Conservation (phyloP, 2,329 filamentous ascomycete species). For the Hymenoscyphus fructigenus region DNA sequence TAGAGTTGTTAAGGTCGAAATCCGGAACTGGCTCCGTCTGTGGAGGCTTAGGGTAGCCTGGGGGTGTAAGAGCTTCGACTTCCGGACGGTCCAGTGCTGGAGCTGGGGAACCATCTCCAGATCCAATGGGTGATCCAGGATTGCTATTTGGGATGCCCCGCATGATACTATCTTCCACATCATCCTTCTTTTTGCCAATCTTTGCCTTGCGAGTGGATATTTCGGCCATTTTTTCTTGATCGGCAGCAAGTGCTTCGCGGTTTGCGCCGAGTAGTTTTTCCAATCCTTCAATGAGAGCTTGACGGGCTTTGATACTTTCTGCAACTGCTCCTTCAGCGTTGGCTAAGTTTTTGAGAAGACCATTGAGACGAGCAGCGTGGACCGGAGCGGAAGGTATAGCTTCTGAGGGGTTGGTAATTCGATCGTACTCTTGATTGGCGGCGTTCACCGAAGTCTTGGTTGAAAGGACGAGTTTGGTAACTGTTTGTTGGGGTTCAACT, state of each 20-base stretch:
- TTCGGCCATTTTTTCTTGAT: conserved; percentile 65
- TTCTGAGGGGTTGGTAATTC: conserved; percentile 70
- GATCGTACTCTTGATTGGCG: conserved; percentile 81
- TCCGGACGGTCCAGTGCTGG: conserved; percentile 76
- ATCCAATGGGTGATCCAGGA: conserved; percentile 48
- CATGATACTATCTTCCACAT: conserved; percentile 91
- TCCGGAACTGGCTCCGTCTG: conserved; percentile 34
- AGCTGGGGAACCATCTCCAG: conserved; percentile 41
- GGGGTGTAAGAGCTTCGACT: conserved; percentile 85
- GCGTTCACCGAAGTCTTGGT: conserved; percentile 65
- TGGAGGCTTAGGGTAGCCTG: conserved; percentile 53
- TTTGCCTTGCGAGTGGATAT: conserved; percentile 65
- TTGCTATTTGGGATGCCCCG: conserved; percentile 65
- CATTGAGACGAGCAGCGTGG: conserved; percentile 84
- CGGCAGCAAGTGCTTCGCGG: conserved; percentile 64
- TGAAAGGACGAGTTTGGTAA: conserved; percentile 70
- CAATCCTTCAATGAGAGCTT: conserved; percentile 72
- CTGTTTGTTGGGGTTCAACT: conserved; percentile 69
- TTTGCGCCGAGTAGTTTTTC: conserved; percentile 80
- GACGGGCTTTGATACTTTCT: conserved; percentile 83
- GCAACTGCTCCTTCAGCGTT: conserved; percentile 86
- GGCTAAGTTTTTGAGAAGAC: conserved; percentile 84
- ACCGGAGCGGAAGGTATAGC: conserved; percentile 79
- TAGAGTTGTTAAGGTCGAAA: conserved; percentile 36
- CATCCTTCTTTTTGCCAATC: conserved; percentile 79